Percentiles rank a stretch among this genome's conserved stretches.
Conservation (phyloP, 768 basidiomycete genomes). For the Leccinum rimulosum region DNA sequence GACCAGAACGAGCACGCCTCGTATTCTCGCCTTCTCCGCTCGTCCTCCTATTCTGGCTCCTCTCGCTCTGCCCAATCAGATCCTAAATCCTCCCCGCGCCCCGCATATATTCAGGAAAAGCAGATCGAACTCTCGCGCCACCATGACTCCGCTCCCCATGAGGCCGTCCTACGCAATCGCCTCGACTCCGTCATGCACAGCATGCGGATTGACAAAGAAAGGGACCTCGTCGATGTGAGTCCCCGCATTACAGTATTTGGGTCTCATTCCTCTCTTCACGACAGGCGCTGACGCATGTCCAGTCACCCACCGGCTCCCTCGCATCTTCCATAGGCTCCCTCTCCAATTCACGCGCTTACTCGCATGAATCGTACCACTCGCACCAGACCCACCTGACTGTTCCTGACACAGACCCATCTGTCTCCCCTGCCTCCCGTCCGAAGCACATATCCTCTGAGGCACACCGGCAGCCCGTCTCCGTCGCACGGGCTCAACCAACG, state of each 20-base stretch:
- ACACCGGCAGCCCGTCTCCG: constrained; percentile 17
- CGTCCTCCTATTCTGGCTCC: constrained; percentile 28
- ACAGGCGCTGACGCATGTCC: constrained; percentile 17
- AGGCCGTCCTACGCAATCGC: constrained; percentile 50
- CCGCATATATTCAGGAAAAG: constrained; percentile 16
- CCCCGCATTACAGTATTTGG: neutral
- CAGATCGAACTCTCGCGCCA: constrained; percentile 20
- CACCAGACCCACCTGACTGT: constrained; percentile 24
- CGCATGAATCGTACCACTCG: constrained; percentile 31
- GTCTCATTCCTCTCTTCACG: constrained; percentile 16
- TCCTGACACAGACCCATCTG: constrained; percentile 21
- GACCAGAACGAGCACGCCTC: constrained; percentile 28
- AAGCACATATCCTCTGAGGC: constrained; percentile 1
- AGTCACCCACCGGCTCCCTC: constrained; percentile 28
- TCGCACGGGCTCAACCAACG: constrained; percentile 1
- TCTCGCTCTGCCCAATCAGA: constrained; percentile 26
- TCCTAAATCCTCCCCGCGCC: constrained; percentile 14
- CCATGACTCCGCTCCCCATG: constrained; percentile 43
- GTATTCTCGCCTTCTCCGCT: constrained; percentile 24
- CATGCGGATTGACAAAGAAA: constrained; percentile 26
- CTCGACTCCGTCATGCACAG: constrained; percentile 51
- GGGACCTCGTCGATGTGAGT: constrained; percentile 25
- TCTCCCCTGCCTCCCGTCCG: neutral
- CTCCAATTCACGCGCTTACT: constrained; percentile 22
- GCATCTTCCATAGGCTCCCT: constrained; percentile 31